Percentiles rank a stretch among this genome's conserved stretches.
These are phyloP conservation scores for Mallotus nudiflorus DNA, from an alignment of 345 rosid species.

Conservation along the genomic window DNA sequence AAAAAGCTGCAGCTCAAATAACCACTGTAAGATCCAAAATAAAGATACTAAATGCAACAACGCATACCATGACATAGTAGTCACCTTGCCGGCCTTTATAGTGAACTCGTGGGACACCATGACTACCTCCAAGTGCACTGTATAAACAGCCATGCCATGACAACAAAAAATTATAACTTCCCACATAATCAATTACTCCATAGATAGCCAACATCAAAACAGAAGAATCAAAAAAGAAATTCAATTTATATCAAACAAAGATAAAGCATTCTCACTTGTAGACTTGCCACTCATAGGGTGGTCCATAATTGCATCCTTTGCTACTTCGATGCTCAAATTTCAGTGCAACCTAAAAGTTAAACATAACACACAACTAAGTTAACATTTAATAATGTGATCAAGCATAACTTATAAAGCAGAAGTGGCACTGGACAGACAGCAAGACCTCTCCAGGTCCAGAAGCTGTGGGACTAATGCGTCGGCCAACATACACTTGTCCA, in stretches of 20 bases:
- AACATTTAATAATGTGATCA: not conserved
- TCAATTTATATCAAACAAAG: not conserved
- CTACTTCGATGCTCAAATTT: constrained; percentile 94
- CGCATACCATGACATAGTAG: constrained; percentile 77
- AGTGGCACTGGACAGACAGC: not conserved
- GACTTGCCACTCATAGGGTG: constrained; percentile 99
- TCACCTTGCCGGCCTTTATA: constrained; percentile 82
- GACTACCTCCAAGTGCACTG: constrained; percentile 83
- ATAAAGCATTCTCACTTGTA: constrained; percentile 61
- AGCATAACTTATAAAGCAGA: not conserved
- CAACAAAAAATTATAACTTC: not conserved
- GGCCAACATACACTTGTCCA: constrained; percentile 95
- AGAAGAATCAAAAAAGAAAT: not conserved
- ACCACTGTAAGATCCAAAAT: not conserved
- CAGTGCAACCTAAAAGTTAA: constrained; percentile 71
- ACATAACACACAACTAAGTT: constrained; percentile 9
- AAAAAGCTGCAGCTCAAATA: not conserved
- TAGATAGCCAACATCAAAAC: not conserved
- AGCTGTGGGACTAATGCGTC: constrained; percentile 43
- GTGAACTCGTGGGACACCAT: constrained; percentile 87
- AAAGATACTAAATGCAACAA: not conserved
- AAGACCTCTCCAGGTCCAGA: constrained; percentile 76
- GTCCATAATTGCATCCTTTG: constrained; percentile 94
- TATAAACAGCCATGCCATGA: not conserved
- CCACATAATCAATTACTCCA: not conserved